Evolutionary conservation across 1,284 basidiomycete species (phyloP).

Genomic region (Cryptococcus deneoformans): DNA sequence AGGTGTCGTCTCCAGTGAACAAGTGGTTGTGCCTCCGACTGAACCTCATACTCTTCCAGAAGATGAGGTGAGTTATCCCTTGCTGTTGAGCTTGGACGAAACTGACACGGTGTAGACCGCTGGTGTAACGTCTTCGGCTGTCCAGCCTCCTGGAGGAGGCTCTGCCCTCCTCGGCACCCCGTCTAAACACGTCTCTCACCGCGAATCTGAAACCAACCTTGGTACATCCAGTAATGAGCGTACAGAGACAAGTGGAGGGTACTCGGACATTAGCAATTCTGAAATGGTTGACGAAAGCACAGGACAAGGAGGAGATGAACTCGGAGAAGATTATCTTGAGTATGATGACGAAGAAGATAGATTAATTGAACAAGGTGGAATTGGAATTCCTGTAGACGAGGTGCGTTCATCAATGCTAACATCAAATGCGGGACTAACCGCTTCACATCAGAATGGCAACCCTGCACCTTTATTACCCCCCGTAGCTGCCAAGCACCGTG

Average conservation of each 20-base stretch:
- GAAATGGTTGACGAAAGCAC: constrained; percentile 48
- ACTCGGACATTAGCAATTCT: constrained; percentile 30
- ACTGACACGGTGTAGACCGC: constrained; percentile 54
- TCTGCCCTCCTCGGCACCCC: constrained; percentile 36
- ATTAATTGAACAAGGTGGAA: constrained; percentile 73
- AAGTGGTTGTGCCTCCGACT: constrained; percentile 29
- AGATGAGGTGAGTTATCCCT: constrained; percentile 35
- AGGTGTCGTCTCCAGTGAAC: constrained; percentile 10
- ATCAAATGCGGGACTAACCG: neutral
- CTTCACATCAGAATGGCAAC: constrained; percentile 64
- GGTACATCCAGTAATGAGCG: constrained; percentile 15
- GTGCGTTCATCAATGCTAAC: constrained; percentile 51
- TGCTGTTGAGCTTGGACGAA: too few relatives aligned
- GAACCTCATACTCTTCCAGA: constrained; percentile 36
- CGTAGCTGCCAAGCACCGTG: constrained; percentile 66
- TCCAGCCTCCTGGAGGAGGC: constrained; percentile 67
- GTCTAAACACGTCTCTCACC: constrained; percentile 22
- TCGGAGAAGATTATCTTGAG: constrained; percentile 49
- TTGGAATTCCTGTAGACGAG: constrained; percentile 74
- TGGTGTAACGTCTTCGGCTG: constrained; percentile 64
- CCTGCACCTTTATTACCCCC: constrained; percentile 77
- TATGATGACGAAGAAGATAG: constrained; percentile 73
- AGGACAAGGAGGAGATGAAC: constrained; percentile 56
- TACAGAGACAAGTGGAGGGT: constrained; percentile 35
- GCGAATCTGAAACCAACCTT: constrained; percentile 29